Base-by-base conservation (phyloP, 2,329 filamentous ascomycete species). In the Hirsutella minnesotensis region DNA sequence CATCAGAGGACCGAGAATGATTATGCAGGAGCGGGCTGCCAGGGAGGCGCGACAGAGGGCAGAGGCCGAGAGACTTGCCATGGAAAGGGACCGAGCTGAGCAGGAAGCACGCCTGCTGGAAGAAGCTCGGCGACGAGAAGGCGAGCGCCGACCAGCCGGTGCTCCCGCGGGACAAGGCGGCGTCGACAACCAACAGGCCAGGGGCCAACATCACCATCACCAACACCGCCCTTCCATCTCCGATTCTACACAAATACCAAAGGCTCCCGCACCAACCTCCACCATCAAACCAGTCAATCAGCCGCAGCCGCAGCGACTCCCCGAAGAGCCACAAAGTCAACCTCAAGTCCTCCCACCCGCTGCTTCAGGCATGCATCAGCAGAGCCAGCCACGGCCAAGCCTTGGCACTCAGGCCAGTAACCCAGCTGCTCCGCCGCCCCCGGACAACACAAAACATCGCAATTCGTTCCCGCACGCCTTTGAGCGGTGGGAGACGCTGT, bases 401-500 rank as follows among this genome's bases (percentile, higher is more conserved):
- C 46, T 51, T 19, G 45, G 42, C 20, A 33, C 48, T 19, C 51
- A 52, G 40, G 34, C 51, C 12, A 35, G 46, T 13, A 53, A 56
- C 27, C 37, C 45, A 21, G 39, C 49, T 3, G 41, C 41, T 31
- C 50, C 55, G 38, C 50, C 55, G 38, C 45, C 46, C 16, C 41
- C 49, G 9, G 47, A 49, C 21, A 44, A 48, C 35, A 48, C 58
- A 3, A 64, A 72, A 41, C 61, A 73, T 41, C 70, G 79, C 44
- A 86, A 83, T 38, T 81, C 82, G 0, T 96, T 98, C 51, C 92
- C 92, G 1, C 92, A 96, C 63, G 92, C 92, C 0, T 98, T 98
- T 56, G 90, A 98, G 62, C 77, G 92, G 46, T 98, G 92, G 92
- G 92, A 98, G 60, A 90, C 86, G 0, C 67, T 98, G 3, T 98